Percentiles rank a stretch among this genome's conserved stretches.
Evolutionary conservation across 2,329 filamentous ascomycete species (phyloP).

Genomic region (Fusarium luffae): DNA sequence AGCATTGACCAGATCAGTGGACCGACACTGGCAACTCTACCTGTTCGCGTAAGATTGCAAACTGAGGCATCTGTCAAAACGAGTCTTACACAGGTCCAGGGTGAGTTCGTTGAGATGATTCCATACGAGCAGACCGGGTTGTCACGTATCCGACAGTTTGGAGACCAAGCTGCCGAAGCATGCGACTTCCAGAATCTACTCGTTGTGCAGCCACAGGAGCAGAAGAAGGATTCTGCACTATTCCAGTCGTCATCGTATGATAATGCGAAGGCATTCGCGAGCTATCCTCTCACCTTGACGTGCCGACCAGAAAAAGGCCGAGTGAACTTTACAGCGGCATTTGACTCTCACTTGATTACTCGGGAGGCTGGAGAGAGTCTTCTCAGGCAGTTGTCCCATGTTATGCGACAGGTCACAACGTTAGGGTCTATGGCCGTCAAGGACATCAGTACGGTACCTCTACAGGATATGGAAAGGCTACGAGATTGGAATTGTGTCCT

Average conservation of each 20-base stretch:
- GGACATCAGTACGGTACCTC: not conserved
- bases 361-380: not conserved
- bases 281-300: not conserved
- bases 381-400: not conserved
- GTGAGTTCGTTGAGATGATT: slow-evolving; percentile 6
- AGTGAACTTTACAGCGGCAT: not conserved
- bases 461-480: not conserved
- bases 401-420: not conserved
- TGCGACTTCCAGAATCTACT: slow-evolving; percentile 12
- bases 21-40: not conserved
- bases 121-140: slow-evolving; percentile 6
- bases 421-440: not conserved
- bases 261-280: not conserved
- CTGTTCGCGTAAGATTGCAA: not conserved
- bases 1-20: slow-evolving; percentile 4
- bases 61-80: rapidly evolving
- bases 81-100: not conserved
- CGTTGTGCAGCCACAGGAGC: slow-evolving; percentile 1
- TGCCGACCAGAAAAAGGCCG: not conserved
- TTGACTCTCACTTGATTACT: not conserved
- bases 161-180: not conserved
- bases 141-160: not conserved
- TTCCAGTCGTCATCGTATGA: not conserved
- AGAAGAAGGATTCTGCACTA: not conserved
- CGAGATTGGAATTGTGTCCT: not conserved